phyloP scores from a whole-genome alignment of 73 alveolate genomes.

The Paramecium octaurelia region DNA sequence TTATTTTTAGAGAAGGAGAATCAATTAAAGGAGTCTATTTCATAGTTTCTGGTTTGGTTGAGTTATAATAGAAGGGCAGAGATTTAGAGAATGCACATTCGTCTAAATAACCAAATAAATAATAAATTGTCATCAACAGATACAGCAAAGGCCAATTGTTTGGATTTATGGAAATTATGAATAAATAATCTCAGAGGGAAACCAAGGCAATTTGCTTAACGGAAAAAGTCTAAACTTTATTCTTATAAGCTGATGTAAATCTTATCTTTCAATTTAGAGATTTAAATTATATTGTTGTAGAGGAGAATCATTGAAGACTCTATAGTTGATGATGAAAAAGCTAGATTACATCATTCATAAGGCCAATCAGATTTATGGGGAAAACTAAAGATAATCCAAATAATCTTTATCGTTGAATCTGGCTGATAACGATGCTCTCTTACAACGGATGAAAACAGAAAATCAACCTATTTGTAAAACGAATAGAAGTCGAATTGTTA shows the following conservation, averaged over 20 bases:
- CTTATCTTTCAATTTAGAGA: neutral
- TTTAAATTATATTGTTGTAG: conserved; percentile 27
- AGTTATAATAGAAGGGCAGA: neutral
- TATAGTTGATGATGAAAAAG: neutral
- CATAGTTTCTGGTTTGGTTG: neutral
- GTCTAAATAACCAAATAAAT: neutral
- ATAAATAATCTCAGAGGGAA: neutral
- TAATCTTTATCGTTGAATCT: neutral
- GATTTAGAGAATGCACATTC: neutral
- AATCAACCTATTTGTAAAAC: neutral
- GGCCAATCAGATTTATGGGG: neutral
- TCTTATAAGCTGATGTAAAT: neutral
- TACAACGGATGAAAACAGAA: neutral
- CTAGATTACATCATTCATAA: neutral
- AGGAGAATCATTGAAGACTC: neutral
- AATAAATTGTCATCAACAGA: neutral
- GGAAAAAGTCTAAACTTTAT: neutral
- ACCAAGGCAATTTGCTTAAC: neutral
- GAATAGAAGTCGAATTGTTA: neutral
- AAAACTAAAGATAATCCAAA: neutral
- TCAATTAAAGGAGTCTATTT: conserved; percentile 14
- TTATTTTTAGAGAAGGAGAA: conserved; percentile 16
- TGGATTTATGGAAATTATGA: neutral
- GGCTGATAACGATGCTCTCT: neutral
- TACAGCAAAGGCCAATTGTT: neutral